These are phyloP conservation scores for Rhizopogon vulgaris DNA, from an alignment of 768 basidiomycete genomes.

Conservation along the genomic window DNA sequence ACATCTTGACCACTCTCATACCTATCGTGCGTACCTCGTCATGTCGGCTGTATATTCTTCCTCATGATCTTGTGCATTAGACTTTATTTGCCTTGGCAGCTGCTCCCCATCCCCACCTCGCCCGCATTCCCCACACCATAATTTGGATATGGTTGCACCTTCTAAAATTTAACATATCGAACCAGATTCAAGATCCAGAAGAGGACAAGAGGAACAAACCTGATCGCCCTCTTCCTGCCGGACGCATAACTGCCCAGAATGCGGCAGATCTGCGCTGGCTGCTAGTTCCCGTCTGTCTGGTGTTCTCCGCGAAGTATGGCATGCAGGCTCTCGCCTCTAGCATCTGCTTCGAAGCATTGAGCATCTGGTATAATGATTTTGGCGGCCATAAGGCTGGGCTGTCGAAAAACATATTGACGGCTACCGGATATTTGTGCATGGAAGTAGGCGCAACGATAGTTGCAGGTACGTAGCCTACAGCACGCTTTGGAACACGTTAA, in stretches of 20 bases:
- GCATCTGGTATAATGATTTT: slow-evolving; percentile 27
- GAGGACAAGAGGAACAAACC: slow-evolving; percentile 33
- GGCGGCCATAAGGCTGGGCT: slow-evolving; percentile 17
- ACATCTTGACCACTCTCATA: slow-evolving; percentile 2
- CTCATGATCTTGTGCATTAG: slow-evolving; percentile 6
- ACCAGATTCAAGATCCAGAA: slow-evolving; percentile 27
- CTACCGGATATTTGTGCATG: slow-evolving; percentile 19
- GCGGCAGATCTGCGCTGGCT: slow-evolving; percentile 25
- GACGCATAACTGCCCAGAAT: slow-evolving; percentile 25
- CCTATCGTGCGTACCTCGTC: slow-evolving; percentile 1
- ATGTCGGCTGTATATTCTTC: neutral
- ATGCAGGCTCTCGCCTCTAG: slow-evolving; percentile 20
- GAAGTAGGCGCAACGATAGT: slow-evolving; percentile 23
- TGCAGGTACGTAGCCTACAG: slow-evolving; percentile 13
- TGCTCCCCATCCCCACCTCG: slow-evolving; percentile 10
- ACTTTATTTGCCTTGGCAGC: slow-evolving; percentile 19
- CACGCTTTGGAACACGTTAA: neutral
- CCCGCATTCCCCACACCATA: slow-evolving; percentile 13
- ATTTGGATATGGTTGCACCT: slow-evolving; percentile 36
- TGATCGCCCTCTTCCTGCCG: slow-evolving; percentile 33
- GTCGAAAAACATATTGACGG: slow-evolving; percentile 17
- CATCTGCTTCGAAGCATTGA: slow-evolving; percentile 15
- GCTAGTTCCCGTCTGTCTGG: slow-evolving; percentile 20
- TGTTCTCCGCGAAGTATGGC: slow-evolving; percentile 22
- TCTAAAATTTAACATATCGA: slow-evolving; percentile 30